A percentile compares a stretch with the other conserved stretches of the same genome.
Evolutionary conservation across 2,329 filamentous ascomycete species (phyloP).

Genomic region (Talaromyces sp.): DNA sequence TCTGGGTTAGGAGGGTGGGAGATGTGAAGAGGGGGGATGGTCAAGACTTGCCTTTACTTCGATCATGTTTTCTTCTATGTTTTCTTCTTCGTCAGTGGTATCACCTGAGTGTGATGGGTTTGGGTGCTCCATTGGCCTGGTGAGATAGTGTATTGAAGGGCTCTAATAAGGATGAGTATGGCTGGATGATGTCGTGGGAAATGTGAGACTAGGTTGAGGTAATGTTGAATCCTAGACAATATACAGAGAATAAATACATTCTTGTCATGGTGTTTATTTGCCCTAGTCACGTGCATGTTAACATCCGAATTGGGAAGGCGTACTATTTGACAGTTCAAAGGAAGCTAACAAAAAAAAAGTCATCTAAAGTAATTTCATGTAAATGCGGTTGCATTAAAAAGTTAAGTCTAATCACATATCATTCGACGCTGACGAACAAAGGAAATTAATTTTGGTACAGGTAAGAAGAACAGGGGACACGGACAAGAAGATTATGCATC

Average conservation of each 20-base stretch:
- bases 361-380: no score
- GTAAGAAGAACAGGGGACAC: slow-evolving; percentile 19
- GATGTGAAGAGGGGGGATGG: background rate
- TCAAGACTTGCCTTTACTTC: slow-evolving; percentile 8
- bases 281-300: background rate
- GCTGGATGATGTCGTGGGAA: background rate
- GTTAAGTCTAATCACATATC: slow-evolving; percentile 19
- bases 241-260: background rate
- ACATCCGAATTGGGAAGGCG: background rate
- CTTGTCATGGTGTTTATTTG: background rate
- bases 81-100: background rate
- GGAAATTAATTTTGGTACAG: slow-evolving; percentile 23
- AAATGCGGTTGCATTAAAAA: slow-evolving; percentile 13
- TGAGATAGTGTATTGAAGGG: background rate
- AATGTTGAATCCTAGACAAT: background rate
- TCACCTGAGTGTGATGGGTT: background rate
- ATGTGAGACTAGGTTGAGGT: background rate
- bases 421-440: slow-evolving; percentile 21
- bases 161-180: background rate
- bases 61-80: background rate
- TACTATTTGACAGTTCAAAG: no score
- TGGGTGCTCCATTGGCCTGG: background rate
- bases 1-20: background rate
- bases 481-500: slow-evolving; percentile 7
- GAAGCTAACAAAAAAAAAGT: no score